Evolutionary conservation across 805 yeast genomes (phyloP).

Genomic region (Sugiyamaella americana): DNA sequence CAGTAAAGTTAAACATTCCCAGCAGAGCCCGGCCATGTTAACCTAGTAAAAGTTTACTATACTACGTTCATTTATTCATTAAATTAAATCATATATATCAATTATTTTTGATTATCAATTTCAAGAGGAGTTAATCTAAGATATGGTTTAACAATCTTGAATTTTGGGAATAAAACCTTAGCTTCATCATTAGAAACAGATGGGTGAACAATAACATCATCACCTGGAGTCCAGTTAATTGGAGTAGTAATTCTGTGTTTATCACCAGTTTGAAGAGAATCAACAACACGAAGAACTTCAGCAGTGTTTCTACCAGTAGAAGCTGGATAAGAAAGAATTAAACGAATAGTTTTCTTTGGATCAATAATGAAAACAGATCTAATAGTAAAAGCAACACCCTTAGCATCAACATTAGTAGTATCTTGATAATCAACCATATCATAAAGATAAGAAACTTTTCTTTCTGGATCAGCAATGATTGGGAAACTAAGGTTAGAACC

Average conservation of each 20-base stretch:
- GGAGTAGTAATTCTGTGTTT: slow-evolving; percentile 87
- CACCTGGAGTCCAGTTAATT: slow-evolving; percentile 86
- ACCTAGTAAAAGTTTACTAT: too few species aligned
- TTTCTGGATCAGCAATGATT: slow-evolving; percentile 80
- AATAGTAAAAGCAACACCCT: slow-evolving; percentile 81
- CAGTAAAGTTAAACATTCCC: too few species aligned
- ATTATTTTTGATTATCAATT: slow-evolving; percentile 1
- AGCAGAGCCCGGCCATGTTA: too few species aligned
- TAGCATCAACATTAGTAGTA: slow-evolving; percentile 61
- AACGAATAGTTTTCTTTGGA: slow-evolving; percentile 84
- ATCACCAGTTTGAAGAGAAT: slow-evolving; percentile 84
- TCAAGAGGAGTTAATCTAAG: slow-evolving; percentile 58
- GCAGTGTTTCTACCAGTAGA: slow-evolving; percentile 93
- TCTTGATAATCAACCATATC: slow-evolving; percentile 89
- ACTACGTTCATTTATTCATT: too few species aligned
- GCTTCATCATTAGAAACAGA: slow-evolving; percentile 78
- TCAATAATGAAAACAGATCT: slow-evolving; percentile 92
- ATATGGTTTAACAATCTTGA: slow-evolving; percentile 88
- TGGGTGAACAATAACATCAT: slow-evolving; percentile 93
- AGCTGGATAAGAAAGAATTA: slow-evolving; percentile 86
- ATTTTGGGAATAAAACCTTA: slow-evolving; percentile 79
- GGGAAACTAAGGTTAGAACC: slow-evolving; percentile 78
- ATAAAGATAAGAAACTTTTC: slow-evolving; percentile 74
- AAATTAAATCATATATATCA: too few species aligned
- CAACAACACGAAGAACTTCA: slow-evolving; percentile 87